Base-by-base conservation (phyloP, 2,329 filamentous ascomycete genomes). In the Thermochaetoides dissita region DNA sequence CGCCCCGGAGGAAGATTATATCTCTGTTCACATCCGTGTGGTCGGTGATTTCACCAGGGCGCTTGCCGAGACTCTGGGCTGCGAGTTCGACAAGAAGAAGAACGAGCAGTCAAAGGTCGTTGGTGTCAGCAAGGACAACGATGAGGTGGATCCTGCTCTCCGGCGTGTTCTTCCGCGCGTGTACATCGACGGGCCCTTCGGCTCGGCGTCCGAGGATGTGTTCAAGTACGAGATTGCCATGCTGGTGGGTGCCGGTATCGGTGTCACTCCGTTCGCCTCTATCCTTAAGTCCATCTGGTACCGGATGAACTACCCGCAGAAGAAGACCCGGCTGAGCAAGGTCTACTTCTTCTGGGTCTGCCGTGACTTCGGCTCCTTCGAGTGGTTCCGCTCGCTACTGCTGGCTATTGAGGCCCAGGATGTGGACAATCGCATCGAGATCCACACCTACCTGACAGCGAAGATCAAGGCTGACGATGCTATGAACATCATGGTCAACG, bases 321-420 rank as follows among this genome's bases (percentile, higher is more conserved):
- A 80, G 61, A 82, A 81, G 64, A 88, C 83, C 3, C 72, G 83
- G 4, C 70, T 93, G 36, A 73, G 79, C 55, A 93, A 91, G 62
- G 84, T 93, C 24, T 93, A 91, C 67, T 91, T 91, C 68, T 87
- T 91, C 72, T 91, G 85, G 85, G 79, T 91, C 48, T 89, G 84
- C 68, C 74, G 84, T 61, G 84, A 91, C 61, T 89, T 89, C 56
- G 84, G 81, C 31, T 86, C 81, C 0, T 88, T 91, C 54, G 84
- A 91, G 67, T 93, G 85, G 85, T 91, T 91, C 71, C 74, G 84
- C 39, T 88, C 82, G 28, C 66, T 93, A 46, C 72, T 93, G 10
- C 71, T 87, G 49, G 85, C 85, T 42, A 89, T 93, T 53, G 85
- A 91, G 63, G 81, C 82, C 0, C 84, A 91, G 64, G 85, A 93